Conservation (phyloP, 2,329 filamentous ascomycete species). For the Calonectria montana region DNA sequence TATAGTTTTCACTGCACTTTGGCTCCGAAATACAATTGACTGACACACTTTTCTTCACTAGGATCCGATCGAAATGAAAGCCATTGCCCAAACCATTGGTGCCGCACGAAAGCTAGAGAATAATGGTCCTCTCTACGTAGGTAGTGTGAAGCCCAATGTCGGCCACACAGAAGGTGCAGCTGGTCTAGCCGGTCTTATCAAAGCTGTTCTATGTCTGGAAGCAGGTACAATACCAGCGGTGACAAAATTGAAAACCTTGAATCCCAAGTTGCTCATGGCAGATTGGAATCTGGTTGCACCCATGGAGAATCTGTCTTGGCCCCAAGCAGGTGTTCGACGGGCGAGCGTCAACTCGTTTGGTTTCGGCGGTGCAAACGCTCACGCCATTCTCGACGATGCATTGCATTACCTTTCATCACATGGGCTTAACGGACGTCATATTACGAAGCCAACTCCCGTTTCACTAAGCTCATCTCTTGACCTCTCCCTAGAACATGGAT, state of each 20-base stretch:
- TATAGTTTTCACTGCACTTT: background rate
- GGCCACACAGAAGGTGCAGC: slow-evolving; percentile 1
- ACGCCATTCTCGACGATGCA: slow-evolving; percentile 50
- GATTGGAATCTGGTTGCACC: background rate
- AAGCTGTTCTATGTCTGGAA: background rate
- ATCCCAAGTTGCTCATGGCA: background rate
- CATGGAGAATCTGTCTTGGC: slow-evolving; percentile 14
- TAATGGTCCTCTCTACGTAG: background rate
- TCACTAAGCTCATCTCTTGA: background rate
- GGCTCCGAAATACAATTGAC: background rate
- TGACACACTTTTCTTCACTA: background rate
- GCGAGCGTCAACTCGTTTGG: slow-evolving; percentile 58
- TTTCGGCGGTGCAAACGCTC: slow-evolving; percentile 57
- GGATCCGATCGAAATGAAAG: slow-evolving; percentile 13
- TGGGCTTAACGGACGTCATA: background rate
- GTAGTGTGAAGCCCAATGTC: slow-evolving; percentile 6
- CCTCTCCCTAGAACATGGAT: background rate
- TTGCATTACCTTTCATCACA: slow-evolving; percentile 16
- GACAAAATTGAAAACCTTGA: background rate
- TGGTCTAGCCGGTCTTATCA: slow-evolving; percentile 7
- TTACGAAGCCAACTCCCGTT: background rate
- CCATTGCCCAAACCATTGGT: slow-evolving; percentile 11
- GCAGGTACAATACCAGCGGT: background rate
- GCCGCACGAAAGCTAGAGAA: background rate
- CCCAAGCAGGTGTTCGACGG: background rate